Evolutionary conservation across 2,329 filamentous ascomycete species (phyloP).

Genomic region (Fusarium anthophilum): DNA sequence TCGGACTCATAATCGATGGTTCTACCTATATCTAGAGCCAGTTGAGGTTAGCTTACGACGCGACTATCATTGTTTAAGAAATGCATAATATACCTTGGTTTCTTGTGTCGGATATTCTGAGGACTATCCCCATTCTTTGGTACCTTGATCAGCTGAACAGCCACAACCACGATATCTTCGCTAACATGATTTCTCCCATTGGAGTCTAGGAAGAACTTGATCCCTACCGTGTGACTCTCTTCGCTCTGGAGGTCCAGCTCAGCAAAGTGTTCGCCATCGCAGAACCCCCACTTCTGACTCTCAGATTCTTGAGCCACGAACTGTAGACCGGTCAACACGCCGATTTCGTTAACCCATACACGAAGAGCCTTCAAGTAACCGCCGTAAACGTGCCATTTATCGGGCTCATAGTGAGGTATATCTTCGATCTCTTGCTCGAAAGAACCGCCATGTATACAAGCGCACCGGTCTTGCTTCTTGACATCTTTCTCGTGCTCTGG

Average conservation of each 20-base stretch:
- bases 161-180: not conserved
- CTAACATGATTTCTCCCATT: not conserved
- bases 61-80: too few species aligned
- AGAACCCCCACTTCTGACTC: not conserved
- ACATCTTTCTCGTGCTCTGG: not conserved
- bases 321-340: not conserved
- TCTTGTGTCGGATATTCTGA: not conserved
- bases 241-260: not conserved
- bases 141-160: not conserved
- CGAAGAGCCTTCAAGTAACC: not conserved
- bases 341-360: not conserved
- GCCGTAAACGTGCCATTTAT: not conserved
- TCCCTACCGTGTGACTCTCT: accelerated
- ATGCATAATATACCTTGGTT: not conserved
- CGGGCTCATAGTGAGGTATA: not conserved
- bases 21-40: not conserved
- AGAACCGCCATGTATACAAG: not conserved
- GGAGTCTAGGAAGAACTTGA: not conserved
- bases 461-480: not conserved
- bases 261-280: not conserved
- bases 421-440: not conserved
- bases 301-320: not conserved
- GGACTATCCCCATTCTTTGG: not conserved
- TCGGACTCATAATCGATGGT: not conserved
- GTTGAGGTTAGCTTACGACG: not conserved